A percentile compares a stretch with the other conserved stretches of the same genome.
Evolutionary conservation across 768 basidiomycete genomes (phyloP).

Genomic region (Cystofilobasidium ferigula): DNA sequence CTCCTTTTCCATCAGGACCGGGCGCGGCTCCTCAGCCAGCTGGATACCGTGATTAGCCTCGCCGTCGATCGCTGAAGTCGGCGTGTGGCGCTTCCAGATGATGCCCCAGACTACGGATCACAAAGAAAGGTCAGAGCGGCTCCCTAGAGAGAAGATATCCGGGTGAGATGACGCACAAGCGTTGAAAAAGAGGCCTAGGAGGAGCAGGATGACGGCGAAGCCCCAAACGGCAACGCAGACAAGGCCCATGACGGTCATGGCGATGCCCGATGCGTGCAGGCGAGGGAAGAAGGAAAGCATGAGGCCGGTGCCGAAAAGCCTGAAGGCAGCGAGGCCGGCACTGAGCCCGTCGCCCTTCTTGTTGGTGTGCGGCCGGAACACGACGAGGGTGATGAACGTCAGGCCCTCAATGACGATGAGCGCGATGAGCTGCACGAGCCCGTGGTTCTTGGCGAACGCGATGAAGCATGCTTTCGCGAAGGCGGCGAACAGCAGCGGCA

Average conservation of each 20-base stretch:
- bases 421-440: conserved; percentile 57
- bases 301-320: conserved; percentile 58
- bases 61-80: conserved; percentile 7
- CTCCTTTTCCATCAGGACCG: background rate
- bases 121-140: background rate
- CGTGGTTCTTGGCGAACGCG: conserved; percentile 46
- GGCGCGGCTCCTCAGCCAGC: background rate
- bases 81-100: conserved; percentile 24
- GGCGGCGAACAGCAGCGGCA: conserved; percentile 48
- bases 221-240: conserved; percentile 62
- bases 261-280: conserved; percentile 45
- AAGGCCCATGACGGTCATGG: conserved; percentile 64
- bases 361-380: conserved; percentile 54
- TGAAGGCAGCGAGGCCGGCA: conserved; percentile 54
- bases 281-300: conserved; percentile 58
- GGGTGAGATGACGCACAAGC: conserved; percentile 11
- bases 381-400: conserved; percentile 47
- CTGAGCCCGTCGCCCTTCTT: conserved; percentile 61
- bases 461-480: conserved; percentile 64
- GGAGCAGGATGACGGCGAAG: conserved; percentile 56
- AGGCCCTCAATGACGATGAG: conserved; percentile 56
- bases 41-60: background rate
- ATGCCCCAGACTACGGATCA: conserved; percentile 22
- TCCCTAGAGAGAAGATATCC: background rate
- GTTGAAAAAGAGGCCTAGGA: conserved; percentile 55